Evolutionary conservation across 2,329 filamentous ascomycete genomes (phyloP), one percentile per base, ranked within the genome.

Genomic region (Neofusicoccum kwambonambiense): DNA sequence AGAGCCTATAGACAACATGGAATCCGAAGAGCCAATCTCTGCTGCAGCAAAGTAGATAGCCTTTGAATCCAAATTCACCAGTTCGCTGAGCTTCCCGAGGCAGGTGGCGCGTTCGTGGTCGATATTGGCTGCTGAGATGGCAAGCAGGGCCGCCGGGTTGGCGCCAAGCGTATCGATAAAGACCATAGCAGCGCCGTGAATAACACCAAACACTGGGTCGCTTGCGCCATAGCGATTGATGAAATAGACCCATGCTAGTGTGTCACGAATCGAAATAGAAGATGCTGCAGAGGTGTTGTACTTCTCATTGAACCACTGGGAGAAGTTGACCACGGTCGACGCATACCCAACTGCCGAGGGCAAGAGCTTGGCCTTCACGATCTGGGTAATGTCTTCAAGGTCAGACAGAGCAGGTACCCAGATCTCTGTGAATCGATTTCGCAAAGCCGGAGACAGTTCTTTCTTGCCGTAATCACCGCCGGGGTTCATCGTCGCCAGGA

Each of bases 401-500:
- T 94, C 91, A 0, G 92, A 93, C 65, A 98, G 81, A 1, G 93
- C 86, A 1, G 95, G 93, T 0, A 98, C 95, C 95, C 95, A 99
- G 8, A 99, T 97, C 77, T 99, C 95, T 0, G 95, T 99, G 75
- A 99, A 97, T 66, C 95, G 91, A 75, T 99, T 99, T 51, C 95
- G 87, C 66, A 99, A 81, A 13, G 95, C 96, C 3, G 95, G 95
- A 0, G 95, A 99, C 12, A 99, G 84, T 76, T 99, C 95, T 70
- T 94, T 92, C 80, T 99, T 99, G 69, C 95, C 95, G 75, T 98
- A 99, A 74, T 99, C 95, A 51, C 96, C 95, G 58, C 96, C 96
- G 8, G 95, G 95, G 70, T 99, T 99, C 95, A 99, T 99, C 0
- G 95, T 99, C 3, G 95, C 94, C 66, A 99, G 87, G 77, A 99